A percentile compares a stretch with the other conserved stretches of the same genome.
Conservation (phyloP, 345 rosid species). For the Hypericum perforatum region DNA sequence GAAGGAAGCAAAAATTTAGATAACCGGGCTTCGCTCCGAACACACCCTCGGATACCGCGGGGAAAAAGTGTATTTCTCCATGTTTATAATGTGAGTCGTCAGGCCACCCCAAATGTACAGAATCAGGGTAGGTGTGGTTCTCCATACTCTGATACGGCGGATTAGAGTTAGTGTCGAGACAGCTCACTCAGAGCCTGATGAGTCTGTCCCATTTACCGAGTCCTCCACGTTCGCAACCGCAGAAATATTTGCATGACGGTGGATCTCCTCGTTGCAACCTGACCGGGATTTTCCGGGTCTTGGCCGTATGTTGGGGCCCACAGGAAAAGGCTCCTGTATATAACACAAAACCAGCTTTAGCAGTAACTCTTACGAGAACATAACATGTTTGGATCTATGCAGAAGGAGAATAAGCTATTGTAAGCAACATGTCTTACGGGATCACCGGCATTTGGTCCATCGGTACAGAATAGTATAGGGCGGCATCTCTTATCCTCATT, state of each 20-base stretch:
- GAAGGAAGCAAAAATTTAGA: constrained; percentile 16
- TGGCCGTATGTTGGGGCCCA: constrained; percentile 60
- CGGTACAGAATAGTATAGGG: constrained; percentile 79
- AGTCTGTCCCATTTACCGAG: constrained; percentile 40
- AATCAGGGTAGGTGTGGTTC: constrained; percentile 24
- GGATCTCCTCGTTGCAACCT: constrained; percentile 37
- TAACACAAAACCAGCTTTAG: not conserved
- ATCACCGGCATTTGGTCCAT: constrained; percentile 85
- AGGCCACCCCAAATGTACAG: constrained; percentile 33
- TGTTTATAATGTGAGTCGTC: constrained; percentile 21
- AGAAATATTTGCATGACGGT: constrained; percentile 30
- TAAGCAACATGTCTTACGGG: constrained; percentile 32
- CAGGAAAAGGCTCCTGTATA: constrained; percentile 73
- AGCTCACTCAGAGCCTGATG: constrained; percentile 28
- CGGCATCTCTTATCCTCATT: constrained; percentile 90
- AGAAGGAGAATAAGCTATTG: constrained; percentile 3
- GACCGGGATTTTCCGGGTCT: constrained; percentile 62
- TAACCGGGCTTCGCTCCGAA: constrained; percentile 21
- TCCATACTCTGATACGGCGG: constrained; percentile 14
- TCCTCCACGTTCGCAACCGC: constrained; percentile 51
- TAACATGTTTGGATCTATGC: not conserved
- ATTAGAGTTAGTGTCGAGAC: constrained; percentile 31
- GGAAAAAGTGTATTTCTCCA: constrained; percentile 23
- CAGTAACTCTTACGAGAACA: not conserved
- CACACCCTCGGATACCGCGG: constrained; percentile 23